These are phyloP conservation scores for Chalaropsis thielavioides DNA, from an alignment of 2,329 filamentous ascomycete species.

Conservation along the genomic window DNA sequence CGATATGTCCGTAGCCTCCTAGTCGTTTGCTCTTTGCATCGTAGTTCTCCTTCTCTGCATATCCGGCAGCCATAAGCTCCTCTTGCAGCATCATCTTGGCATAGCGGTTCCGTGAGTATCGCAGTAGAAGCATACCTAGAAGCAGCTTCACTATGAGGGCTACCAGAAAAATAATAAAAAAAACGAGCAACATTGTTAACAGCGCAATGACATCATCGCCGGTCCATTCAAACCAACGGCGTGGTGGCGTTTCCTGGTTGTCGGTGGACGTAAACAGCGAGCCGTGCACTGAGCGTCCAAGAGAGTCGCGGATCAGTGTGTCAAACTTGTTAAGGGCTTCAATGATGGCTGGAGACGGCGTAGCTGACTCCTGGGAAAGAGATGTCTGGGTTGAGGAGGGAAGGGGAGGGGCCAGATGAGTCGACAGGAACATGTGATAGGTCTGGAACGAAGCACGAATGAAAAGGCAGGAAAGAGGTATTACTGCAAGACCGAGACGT, in stretches of 20 bases:
- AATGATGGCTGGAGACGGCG: slow-evolving; percentile 56
- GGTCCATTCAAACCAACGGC: slow-evolving; percentile 41
- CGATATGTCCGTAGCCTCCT: slow-evolving; percentile 72
- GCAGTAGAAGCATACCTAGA: slow-evolving; percentile 74
- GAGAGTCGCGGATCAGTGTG: slow-evolving; percentile 56
- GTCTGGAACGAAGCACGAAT: slow-evolving; percentile 90
- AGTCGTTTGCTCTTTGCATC: slow-evolving; percentile 60
- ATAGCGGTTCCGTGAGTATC: slow-evolving; percentile 67
- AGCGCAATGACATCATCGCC: slow-evolving; percentile 62
- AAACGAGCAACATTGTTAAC: slow-evolving; percentile 70
- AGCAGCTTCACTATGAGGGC: slow-evolving; percentile 73
- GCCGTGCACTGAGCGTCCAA: slow-evolving; percentile 59
- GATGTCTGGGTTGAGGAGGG: slow-evolving; percentile 51
- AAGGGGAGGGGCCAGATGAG: slow-evolving; percentile 63
- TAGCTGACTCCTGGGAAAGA: slow-evolving; percentile 46
- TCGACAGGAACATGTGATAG: slow-evolving; percentile 94
- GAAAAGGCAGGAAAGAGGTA: slow-evolving; percentile 87
- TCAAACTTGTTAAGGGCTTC: slow-evolving; percentile 70
- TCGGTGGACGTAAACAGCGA: slow-evolving; percentile 21
- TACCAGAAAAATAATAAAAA: slow-evolving; percentile 71
- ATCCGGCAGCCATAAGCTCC: slow-evolving; percentile 32
- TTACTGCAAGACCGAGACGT: slow-evolving; percentile 75
- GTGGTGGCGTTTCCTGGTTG: slow-evolving; percentile 24
- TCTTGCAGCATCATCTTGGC: slow-evolving; percentile 63
- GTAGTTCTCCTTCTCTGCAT: slow-evolving; percentile 32